phyloP scores from a whole-genome alignment of 352 stramenopile genomes.

The Ochromonadaceae sp. region DNA sequence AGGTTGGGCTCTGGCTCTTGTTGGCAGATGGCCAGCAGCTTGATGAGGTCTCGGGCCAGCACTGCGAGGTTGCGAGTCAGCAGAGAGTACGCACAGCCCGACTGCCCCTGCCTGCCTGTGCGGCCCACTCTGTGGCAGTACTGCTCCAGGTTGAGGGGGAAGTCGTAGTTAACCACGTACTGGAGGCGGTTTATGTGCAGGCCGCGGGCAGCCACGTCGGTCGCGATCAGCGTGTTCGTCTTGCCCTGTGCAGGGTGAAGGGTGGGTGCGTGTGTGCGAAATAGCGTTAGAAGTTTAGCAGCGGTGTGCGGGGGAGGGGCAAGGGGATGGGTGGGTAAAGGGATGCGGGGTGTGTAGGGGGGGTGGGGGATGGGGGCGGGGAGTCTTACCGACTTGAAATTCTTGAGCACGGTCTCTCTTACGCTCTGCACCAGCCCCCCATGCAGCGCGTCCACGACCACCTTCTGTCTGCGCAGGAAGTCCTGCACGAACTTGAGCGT shows the following conservation, averaged over 20 bases:
- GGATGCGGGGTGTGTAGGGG: neutral
- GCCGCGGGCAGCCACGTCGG: slow-evolving; percentile 14
- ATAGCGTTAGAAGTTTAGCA: no score
- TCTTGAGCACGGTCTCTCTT: neutral
- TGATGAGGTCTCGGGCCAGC: no score
- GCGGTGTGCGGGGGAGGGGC: no score
- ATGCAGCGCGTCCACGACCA: neutral
- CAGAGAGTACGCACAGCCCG: slow-evolving; percentile 9
- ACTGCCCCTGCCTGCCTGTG: neutral
- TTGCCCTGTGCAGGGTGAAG: slow-evolving; percentile 1
- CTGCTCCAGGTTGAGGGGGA: neutral
- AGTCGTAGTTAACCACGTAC: slow-evolving; percentile 16
- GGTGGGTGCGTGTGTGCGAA: no score
- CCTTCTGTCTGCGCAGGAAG: neutral
- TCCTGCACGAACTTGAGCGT: neutral
- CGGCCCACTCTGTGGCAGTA: slow-evolving; percentile 14
- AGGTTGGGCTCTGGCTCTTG: no score
- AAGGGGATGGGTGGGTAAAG: no score
- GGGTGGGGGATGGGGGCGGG: neutral
- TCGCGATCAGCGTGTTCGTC: neutral
- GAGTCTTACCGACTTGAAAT: slow-evolving; percentile 6
- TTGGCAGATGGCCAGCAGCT: no score
- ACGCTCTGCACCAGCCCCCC: neutral
- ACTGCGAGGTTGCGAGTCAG: no score
- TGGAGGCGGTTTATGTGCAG: neutral